Evolutionary conservation across 2,329 filamentous ascomycete species (phyloP), one percentile per base, ranked within the genome.

Genomic region (Teratosphaeria zuluensis): DNA sequence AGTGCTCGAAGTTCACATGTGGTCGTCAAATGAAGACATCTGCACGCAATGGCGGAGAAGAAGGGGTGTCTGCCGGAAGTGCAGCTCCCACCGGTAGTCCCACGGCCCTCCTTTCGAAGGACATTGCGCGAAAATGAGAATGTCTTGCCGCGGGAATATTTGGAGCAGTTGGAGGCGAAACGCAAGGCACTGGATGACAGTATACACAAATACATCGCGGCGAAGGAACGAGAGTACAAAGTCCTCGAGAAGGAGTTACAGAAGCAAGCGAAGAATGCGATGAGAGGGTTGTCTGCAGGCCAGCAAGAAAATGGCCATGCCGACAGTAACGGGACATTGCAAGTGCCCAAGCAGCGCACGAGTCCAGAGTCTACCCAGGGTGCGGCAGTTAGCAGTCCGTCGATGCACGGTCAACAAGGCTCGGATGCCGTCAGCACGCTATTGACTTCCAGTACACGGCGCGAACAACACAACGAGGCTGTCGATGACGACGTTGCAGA

Each of bases 201-300:
- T 8, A 73, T 74, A 55, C 71, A 73, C 62, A 70, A 70, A 51
- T 74, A 72, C 61, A 71, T 73, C 51, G 70, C 71, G 11, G 59
- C 66, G 52, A 74, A 74, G 61, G 72, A 74, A 58, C 59, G 70
- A 42, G 72, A 74, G 54, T 73, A 70, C 58, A 70, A 71, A 61
- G 60, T 62, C n/a, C 71, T 64, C 58, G 70, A 73, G 62, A 70
- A 67, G 60, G 70, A 74, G 32, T 46, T 71, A 58, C 63, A 60
- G 42, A 60, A 62, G 38, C 62, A 64, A 57, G 38, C 55, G 33
- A 61, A 52, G 53, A 58, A 16, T 57, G 16, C 12, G 31, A 32
- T 14, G 5, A 38, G n/a, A 33, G 54, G 16, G 21, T n/a, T 21
- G 5, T 1, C 35, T 55, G 58, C 51, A 9, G 31, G 53, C 19